phyloP scores from a whole-genome alignment of 306 rosid genomes.

The Elaeagnus macrophylla region DNA sequence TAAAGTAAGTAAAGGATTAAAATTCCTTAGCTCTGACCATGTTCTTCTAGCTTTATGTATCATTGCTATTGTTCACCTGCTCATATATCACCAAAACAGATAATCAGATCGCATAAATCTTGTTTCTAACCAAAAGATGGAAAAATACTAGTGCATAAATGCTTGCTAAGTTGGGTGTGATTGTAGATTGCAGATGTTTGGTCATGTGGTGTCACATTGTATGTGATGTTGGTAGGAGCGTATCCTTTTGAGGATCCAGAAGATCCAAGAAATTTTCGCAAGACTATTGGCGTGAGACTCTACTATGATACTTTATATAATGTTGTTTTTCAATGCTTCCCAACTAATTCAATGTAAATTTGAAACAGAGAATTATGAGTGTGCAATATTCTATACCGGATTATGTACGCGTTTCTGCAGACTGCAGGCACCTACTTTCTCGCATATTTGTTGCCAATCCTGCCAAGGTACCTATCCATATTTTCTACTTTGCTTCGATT shows the following conservation, averaged over 20 bases:
- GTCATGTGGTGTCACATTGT: too few relatives aligned
- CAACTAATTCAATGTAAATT: constrained; percentile 8
- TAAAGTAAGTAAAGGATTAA: neutral
- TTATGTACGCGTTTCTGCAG: constrained; percentile 47
- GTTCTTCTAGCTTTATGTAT: neutral
- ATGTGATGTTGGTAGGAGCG: too few relatives aligned
- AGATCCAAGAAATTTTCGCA: too few relatives aligned
- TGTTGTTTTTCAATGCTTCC: neutral
- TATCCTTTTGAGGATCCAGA: too few relatives aligned
- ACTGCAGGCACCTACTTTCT: constrained; percentile 55
- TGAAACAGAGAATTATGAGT: constrained; percentile 57
- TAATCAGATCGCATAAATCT: neutral
- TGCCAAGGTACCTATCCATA: constrained; percentile 32
- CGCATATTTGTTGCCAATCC: constrained; percentile 64
- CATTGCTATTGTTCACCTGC: neutral
- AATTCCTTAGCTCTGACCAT: neutral
- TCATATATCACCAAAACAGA: neutral
- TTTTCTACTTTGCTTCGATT: neutral
- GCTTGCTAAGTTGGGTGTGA: constrained; percentile 13
- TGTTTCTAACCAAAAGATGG: too few relatives aligned
- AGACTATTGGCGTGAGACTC: constrained; percentile 57
- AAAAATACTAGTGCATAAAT: neutral
- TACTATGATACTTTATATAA: constrained; percentile 69
- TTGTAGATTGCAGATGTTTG: constrained; percentile 38
- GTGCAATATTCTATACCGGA: constrained; percentile 68